Percentiles rank a stretch among this genome's conserved stretches.
phyloP scores from a whole-genome alignment of 2,329 filamentous ascomycete species.

The Huntiella bhutanensis region DNA sequence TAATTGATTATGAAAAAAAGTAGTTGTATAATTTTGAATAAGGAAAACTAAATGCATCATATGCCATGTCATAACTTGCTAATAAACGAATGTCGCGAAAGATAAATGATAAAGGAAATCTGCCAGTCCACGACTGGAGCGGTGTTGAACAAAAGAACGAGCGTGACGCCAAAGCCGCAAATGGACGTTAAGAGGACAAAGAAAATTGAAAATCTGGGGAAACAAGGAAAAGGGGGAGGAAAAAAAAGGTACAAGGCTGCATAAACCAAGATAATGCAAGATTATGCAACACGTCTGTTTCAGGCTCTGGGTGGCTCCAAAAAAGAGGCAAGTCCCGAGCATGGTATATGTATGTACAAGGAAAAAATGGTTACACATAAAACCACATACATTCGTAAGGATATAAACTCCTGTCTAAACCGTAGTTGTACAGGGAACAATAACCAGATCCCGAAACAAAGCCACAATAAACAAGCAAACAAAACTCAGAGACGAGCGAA shows the following conservation, averaged over 20 bases:
- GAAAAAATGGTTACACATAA: constrained; percentile 10
- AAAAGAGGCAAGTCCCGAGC: no score
- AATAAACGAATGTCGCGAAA: not conserved
- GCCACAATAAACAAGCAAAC: not conserved
- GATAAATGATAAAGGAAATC: constrained; percentile 4
- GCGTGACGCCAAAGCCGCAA: not conserved
- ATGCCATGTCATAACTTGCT: constrained; percentile 1
- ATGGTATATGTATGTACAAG: not conserved
- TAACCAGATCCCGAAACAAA: not conserved
- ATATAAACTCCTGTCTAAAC: not conserved
- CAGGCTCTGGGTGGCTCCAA: no score
- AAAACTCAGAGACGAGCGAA: not conserved
- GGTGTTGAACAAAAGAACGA: not conserved
- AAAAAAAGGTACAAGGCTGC: not conserved
- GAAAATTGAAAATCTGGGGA: not conserved
- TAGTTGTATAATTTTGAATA: not conserved
- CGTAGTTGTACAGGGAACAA: not conserved
- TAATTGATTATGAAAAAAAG: not conserved
- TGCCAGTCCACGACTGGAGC: not conserved
- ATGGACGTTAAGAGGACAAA: not conserved
- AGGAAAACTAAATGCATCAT: constrained; percentile 3
- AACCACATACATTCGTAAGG: constrained; percentile 11
- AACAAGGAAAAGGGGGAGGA: not conserved
- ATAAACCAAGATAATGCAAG: no score
- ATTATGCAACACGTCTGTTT: no score